These are phyloP conservation scores for Hyaloraphidium curvatum DNA, from an alignment of 192 early-diverging fungal genomes.

Conservation along the genomic window DNA sequence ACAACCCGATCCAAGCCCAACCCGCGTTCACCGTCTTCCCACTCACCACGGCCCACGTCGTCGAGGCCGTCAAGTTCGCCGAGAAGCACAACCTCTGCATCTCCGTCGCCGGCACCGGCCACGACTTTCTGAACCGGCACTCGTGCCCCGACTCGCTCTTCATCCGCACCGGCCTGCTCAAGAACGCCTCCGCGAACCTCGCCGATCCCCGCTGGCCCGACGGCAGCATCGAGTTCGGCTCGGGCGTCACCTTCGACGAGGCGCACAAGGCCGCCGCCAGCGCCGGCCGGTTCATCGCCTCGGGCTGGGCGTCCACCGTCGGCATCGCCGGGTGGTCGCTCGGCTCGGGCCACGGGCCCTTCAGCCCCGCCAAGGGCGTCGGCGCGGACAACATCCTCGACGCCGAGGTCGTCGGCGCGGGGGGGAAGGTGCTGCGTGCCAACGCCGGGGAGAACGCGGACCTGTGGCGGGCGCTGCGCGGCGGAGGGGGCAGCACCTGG, in stretches of 20 bases:
- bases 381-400: slow-evolving; percentile 28
- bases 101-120: slow-evolving; percentile 31
- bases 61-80: slow-evolving; percentile 17
- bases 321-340: too few species aligned
- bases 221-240: too few species aligned
- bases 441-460: slow-evolving; percentile 21
- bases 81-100: slow-evolving; percentile 19
- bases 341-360: slow-evolving; percentile 13
- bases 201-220: too few species aligned
- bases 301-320: too few species aligned
- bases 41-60: too few species aligned
- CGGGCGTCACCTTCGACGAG: too few species aligned
- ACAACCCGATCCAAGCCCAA: too few species aligned
- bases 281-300: too few species aligned
- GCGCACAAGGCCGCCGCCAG: too few species aligned
- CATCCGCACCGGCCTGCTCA: slow-evolving; percentile 21
- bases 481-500: slow-evolving; percentile 24
- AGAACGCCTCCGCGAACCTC: too few species aligned
- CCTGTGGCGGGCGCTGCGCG: slow-evolving; percentile 38
- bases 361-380: slow-evolving; percentile 7
- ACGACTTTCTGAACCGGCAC: slow-evolving; percentile 22
- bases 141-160: slow-evolving; percentile 19
- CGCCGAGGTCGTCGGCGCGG: slow-evolving; percentile 26
- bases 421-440: slow-evolving; percentile 17
- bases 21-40: too few species aligned